phyloP scores from a whole-genome alignment of 2,329 filamentous ascomycete species.

The Capronia epimyces region DNA sequence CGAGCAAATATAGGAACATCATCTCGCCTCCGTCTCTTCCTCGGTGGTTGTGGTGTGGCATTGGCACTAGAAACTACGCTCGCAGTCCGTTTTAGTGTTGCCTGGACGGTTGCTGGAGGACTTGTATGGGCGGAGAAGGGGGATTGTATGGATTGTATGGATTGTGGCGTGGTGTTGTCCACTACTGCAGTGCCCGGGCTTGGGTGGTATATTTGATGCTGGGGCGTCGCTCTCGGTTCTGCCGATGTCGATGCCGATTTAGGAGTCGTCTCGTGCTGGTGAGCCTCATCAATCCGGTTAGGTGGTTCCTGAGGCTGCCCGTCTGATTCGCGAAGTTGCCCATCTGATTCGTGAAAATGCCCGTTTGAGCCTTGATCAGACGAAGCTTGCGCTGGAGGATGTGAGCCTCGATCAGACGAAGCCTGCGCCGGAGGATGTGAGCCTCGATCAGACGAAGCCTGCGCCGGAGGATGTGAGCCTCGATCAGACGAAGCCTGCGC shows the following conservation, averaged over 20 bases:
- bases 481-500: constrained; percentile 9
- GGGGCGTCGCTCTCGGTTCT: constrained; percentile 16
- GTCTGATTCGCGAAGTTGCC: too few relatives aligned
- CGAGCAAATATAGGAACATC: constrained; percentile 51
- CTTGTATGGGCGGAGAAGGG: constrained; percentile 16
- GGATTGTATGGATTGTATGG: constrained; percentile 19
- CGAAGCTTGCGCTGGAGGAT: constrained; percentile 7
- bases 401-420: constrained; percentile 6
- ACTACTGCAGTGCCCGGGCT: constrained; percentile 14
- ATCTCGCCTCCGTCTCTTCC: constrained; percentile 48
- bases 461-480: constrained; percentile 9
- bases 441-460: constrained; percentile 10
- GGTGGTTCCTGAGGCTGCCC: constrained; percentile 13
- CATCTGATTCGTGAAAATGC: constrained; percentile 12
- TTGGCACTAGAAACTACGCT: constrained; percentile 24
- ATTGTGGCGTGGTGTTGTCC: constrained; percentile 18
- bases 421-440: constrained; percentile 6
- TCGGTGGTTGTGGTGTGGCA: constrained; percentile 36
- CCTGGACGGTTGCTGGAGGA: constrained; percentile 9
- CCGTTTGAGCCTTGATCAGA: constrained; percentile 3
- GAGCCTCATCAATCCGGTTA: constrained; percentile 12
- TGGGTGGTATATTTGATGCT: constrained; percentile 13
- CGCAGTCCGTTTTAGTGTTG: constrained; percentile 25
- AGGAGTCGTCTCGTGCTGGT: constrained; percentile 15
- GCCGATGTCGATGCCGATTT: constrained; percentile 15